Evolutionary conservation across 441 rosid genomes (phyloP), one percentile per base, ranked within the genome.

Genomic region (Arabidopsis lyrata): DNA sequence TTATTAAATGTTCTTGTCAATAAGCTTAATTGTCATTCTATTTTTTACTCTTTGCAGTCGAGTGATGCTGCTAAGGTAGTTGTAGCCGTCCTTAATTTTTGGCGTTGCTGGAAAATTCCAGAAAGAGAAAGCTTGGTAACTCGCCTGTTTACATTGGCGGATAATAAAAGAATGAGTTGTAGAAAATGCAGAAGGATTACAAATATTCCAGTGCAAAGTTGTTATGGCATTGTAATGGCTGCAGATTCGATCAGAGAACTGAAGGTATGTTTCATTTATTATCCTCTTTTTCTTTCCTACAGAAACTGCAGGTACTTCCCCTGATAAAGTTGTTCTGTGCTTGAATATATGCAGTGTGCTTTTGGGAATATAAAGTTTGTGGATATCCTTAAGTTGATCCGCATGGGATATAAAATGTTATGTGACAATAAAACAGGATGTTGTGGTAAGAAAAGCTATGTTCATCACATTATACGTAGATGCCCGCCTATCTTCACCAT

Each of bases 361-460:
- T 62, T 68, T 63, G 70, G 70, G 66, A 12, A 63, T 61, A 44
- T 68, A 12, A 24, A 54, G 70, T 76, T 76, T 69, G 74, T 52
- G 44, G 70, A 76, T 55, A 47, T 54, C 52, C 36, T 68, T 8
- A 69, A 62, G 29, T 9, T 62, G 35, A 29, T 38, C 6, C 65
- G 53, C 65, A 63, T 36, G 75, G 31, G 56, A 4, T 13, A 53
- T 5, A 3, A 44, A 45, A 68, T 47, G 70, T 27, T 44, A 45
- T 76, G 79, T 55, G 75, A 59, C 70, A 76, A 4, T 44, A 47
- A 45, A 69, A 27, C 35, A 24, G 75, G 59, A 76, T 75, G 75
- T 6, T 76, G 75, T 48, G 79, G 75, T 54, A 29, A 47, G n/a
- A n/a, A 15, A 55, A 52, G 69, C 20, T 35, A 13, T 69, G 70